phyloP scores from a whole-genome alignment of 78 protist species.

The Dictyostelium purpureum region DNA sequence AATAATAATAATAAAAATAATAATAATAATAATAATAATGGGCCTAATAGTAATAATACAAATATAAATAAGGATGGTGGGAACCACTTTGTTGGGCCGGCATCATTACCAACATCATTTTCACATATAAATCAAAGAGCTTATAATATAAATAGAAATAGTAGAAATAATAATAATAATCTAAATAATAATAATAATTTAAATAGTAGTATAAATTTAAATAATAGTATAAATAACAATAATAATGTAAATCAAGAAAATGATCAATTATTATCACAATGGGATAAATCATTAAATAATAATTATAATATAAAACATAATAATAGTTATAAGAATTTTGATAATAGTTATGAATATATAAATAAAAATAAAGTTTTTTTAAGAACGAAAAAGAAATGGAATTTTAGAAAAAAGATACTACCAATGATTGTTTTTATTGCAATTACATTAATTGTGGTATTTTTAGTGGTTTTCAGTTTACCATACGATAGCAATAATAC shows the following conservation, averaged over 20 bases:
- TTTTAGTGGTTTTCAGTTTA: constrained; percentile 13
- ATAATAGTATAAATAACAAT: not conserved
- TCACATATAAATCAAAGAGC: not conserved
- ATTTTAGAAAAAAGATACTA: constrained; percentile 19
- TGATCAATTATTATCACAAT: not conserved
- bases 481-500: constrained; percentile 3
- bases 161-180: not conserved
- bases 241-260: not conserved
- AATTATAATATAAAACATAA: not conserved
- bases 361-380: not conserved
- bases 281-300: not conserved
- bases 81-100: no score
- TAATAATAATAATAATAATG: no score
- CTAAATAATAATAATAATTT: not conserved
- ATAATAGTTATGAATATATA: not conserved
- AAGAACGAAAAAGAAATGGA: constrained; percentile 12
- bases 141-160: not conserved
- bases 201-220: constrained; percentile 1
- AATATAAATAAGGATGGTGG: no score
- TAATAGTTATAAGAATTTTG: not conserved
- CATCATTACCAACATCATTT: no score
- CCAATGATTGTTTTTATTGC: constrained; percentile 19
- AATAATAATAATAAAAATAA: no score
- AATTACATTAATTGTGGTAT: not conserved
- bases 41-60: no score